Base-by-base conservation (phyloP, 1,284 basidiomycete species). In the Mycosarcoma mackinlayi region DNA sequence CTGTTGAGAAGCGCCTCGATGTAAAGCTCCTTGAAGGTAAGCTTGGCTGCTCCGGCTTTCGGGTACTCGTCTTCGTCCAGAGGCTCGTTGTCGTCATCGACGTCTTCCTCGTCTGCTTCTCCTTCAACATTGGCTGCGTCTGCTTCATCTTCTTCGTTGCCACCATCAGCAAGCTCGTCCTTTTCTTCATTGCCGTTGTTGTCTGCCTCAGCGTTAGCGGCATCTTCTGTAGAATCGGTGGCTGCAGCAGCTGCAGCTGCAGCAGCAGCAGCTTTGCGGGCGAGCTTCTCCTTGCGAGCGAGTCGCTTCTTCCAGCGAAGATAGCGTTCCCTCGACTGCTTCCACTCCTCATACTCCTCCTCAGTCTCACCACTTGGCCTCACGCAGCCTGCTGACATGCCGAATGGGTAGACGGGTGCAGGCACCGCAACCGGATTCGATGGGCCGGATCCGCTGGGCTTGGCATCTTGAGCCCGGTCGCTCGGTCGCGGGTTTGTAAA, bases 1-100 rank as follows among this genome's bases (percentile, higher is more conserved):
- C 91, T 92, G 81, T 89, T 88, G 81, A 90, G 88, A 60, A 94
- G 82, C 13, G 91, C 88, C 77, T 90, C 89, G 64, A 92, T 87
- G 83, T 94, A 95, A 67, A 94, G 87, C 81, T 93, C 91, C 69
- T 89, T 87, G 81, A 95, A 94, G 50, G 88, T 88, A 35, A 81
- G 73, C 50, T 73, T 70, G 18, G 74, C 57, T 10, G 66, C 63
- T 18, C 80, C 80, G 4, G 76, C 62, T 18, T 73, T 50, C 13
- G 73, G 66, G 42, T 69, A 77, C 27, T 71, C 64, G 33, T 74
- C 25, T n/a, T 69, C 59, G 28, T 74, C 44, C 24, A 62, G 49
- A 7, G 56, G 60, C 39, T 73, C 69, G 38, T 49, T 33, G 3
- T 58, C 56, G 21, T 73, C 69, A n/a, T 47, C 59, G 23, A 53